phyloP scores from a whole-genome alignment of 176 grass and related monocot genomes.

The Paspalum notatum region DNA sequence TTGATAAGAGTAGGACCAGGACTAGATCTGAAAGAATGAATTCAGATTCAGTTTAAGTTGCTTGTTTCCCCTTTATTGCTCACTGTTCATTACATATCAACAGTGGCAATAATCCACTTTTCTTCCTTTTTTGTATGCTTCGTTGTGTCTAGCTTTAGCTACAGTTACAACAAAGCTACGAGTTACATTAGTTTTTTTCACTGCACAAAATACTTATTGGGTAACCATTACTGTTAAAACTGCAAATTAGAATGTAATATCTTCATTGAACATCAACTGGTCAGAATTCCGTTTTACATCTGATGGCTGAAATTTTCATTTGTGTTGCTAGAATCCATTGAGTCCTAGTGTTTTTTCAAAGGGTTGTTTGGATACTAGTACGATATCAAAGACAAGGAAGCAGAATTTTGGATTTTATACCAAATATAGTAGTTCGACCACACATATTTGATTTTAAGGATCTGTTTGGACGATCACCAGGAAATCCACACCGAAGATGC shows the following conservation, averaged over 20 bases:
- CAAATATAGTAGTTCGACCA: not conserved
- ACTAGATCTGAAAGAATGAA: conserved; percentile 1
- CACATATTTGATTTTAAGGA: conserved; percentile 1
- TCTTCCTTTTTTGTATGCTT: conserved; percentile 6
- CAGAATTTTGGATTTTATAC: not conserved
- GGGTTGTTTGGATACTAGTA: not conserved
- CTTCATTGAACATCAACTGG: not conserved
- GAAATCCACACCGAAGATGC: too few relatives aligned
- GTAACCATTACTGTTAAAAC: not conserved
- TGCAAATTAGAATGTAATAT: not conserved
- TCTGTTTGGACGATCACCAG: too few relatives aligned
- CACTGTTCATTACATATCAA: not conserved
- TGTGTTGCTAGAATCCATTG: not conserved
- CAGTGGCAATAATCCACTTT: conserved; percentile 24
- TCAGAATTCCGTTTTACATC: not conserved
- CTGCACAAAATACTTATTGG: not conserved
- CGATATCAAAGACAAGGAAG: not conserved
- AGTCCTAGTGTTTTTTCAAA: not conserved
- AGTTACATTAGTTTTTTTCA: not conserved
- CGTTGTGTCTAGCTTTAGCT: not conserved
- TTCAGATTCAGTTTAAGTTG: conserved; percentile 22
- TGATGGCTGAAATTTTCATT: conserved; percentile 3
- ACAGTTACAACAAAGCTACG: not conserved
- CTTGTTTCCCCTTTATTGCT: not conserved
- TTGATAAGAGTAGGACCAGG: not conserved